Base-by-base conservation (phyloP, 257 asterid genomes). In the Asclepias syriaca region DNA sequence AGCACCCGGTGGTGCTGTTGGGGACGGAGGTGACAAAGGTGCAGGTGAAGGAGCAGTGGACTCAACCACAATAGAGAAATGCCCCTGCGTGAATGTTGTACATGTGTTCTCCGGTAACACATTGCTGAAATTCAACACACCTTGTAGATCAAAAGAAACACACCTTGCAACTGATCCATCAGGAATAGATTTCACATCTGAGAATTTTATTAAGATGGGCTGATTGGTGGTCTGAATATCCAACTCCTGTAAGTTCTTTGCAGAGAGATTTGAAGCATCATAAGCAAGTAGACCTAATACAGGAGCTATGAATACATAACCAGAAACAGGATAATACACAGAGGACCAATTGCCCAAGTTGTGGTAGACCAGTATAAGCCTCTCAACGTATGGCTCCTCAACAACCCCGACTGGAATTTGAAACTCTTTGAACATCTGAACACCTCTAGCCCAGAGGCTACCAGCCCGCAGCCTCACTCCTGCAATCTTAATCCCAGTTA, bases 401-500 rank as follows among this genome's bases (percentile, higher is more conserved):
- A 61, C n/a, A 2, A 90, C 77, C 34, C 90, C 92, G 15, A 29
- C n/a, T 0, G 96, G 96, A 46, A 90, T 82, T 24, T 70, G 68
- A 54, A 88, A 87, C 84, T 90, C 92, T 65, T 81, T 81, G 77
- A 80, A 88, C 76, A 13, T 66, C 0, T 14, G 37, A 19, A 87
- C 80, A 3, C 94, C 96, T 75, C 72, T 79, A 11, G 34, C 74
- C 77, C 81, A 74, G 50, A 89, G 81, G 83, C 96, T 85, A 19
- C 97, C 97, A 78, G 87, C 87, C 74, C 92, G 82, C 11, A 89
- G 89, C 85, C 96, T 80, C 81, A 89, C 19, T 2, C 81, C 95
- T 8, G 96, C 82, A 40, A 89, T 83, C 68, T 65, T 74, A 73
- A 89, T 74, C 55, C 96, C 96, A 2, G 90, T 85, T 37, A 91